Evolutionary conservation across 768 basidiomycete species (phyloP), one percentile per base, ranked within the genome.

Genomic region (Phylloporus arenicola): DNA sequence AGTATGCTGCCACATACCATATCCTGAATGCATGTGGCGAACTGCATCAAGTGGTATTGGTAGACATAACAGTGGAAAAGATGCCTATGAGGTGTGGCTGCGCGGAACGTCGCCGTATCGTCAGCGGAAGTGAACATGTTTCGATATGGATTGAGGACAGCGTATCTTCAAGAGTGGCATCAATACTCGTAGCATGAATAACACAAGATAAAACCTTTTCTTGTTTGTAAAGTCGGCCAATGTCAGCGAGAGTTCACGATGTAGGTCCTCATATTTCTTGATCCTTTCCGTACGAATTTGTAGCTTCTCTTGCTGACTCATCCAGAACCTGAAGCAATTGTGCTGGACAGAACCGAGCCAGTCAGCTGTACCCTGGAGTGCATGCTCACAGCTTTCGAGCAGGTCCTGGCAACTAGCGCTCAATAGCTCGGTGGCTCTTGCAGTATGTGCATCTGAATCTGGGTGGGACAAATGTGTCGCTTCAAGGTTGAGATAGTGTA

Each of bases 51-150:
- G 51, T 78, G 77, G 47, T 71, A 76, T 53, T 90, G 84, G 61
- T 86, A 88, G 25, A 86, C 77, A 57, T 83, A 89, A 44, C 82
- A 85, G 49, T 86, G 71, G 57, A 90, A 90, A 8, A 90, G 69
- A 60, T 82, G 80, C 35, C 82, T 78, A 64, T 88, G 86, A 0
- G 82, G 78, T 1, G 79, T 81, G 12, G 74, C 67, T 7, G 77
- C 75, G n/a, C 67, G 53, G 13, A 65, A 61, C 46, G 57, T 48
- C 25, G 48, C 53, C 14, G 53, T 45, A 40, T 64, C 68, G 48
- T 64, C 64, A 19, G 52, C 56, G 4, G 71, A 57, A 29, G 76
- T 74, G 46, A 86, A 79, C 0, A 73, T 72, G 11, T 68, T 60
- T 5, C 75, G 71, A 58, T 87, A 88, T 2, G 84, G 84, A 29